These are phyloP conservation scores for Gracilariopsis chorda DNA, from an alignment of 23 red algal species.

Conservation along the genomic window DNA sequence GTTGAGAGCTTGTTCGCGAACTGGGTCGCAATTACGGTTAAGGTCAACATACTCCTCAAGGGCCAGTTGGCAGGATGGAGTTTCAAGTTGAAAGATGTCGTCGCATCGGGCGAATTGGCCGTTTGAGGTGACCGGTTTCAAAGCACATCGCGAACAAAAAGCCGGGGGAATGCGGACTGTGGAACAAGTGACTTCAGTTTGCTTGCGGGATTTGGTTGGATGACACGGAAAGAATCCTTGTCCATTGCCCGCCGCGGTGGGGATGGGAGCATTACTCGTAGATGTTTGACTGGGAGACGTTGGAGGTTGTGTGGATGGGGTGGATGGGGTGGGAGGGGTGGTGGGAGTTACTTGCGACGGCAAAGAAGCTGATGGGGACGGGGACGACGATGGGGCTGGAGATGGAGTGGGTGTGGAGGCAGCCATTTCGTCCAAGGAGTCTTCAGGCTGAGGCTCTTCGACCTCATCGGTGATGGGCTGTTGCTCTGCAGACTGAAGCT, in stretches of 20 bases:
- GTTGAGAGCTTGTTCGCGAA: not conserved
- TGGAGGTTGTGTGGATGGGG: not conserved
- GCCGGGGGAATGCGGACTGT: conserved; percentile 28
- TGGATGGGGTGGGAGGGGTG: not conserved
- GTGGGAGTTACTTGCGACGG: not conserved
- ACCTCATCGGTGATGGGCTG: not conserved
- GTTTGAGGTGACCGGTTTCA: conserved; percentile 10
- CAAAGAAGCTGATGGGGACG: not conserved
- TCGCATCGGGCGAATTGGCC: conserved; percentile 32
- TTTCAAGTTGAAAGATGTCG: conserved; percentile 30
- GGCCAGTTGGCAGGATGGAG: not conserved
- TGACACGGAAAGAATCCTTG: conserved; percentile 57
- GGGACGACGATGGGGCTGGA: not conserved
- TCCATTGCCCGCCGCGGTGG: not conserved
- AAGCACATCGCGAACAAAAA: conserved; percentile 20
- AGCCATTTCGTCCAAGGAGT: not conserved
- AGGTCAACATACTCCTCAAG: conserved; percentile 22
- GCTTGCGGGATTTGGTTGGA: conserved; percentile 14
- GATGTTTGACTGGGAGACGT: not conserved
- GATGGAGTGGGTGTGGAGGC: not conserved
- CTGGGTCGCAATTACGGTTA: conserved; percentile 21
- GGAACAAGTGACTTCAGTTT: conserved; percentile 32
- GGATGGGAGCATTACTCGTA: not conserved
- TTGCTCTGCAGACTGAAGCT: not conserved
- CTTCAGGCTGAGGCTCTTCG: not conserved